These are phyloP conservation scores for Rubroboletus satanas DNA, from an alignment of 768 basidiomycete species.

Conservation along the genomic window DNA sequence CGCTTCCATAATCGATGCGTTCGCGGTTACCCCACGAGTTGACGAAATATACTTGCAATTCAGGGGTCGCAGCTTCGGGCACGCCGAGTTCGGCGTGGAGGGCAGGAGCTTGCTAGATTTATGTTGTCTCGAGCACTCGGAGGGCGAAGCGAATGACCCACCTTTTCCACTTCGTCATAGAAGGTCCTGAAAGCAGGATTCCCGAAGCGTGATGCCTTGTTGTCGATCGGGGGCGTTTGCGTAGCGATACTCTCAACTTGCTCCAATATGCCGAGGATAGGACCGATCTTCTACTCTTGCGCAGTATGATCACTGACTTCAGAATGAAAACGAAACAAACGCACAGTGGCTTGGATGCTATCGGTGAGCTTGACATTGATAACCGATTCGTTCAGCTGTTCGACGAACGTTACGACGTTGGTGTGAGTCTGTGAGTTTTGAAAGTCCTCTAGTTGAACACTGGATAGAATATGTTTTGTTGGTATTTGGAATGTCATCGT, in stretches of 20 bases:
- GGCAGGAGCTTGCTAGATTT: slow-evolving; percentile 43
- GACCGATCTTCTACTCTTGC: slow-evolving; percentile 52
- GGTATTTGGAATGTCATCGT: slow-evolving; percentile 47
- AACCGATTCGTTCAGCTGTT: slow-evolving; percentile 70
- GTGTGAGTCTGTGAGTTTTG: slow-evolving; percentile 68
- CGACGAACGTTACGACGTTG: slow-evolving; percentile 66
- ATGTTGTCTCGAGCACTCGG: background rate
- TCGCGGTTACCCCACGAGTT: slow-evolving; percentile 91
- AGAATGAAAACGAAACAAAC: slow-evolving; percentile 24
- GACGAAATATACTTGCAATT: slow-evolving; percentile 75
- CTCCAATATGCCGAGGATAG: slow-evolving; percentile 62
- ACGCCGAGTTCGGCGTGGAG: slow-evolving; percentile 64
- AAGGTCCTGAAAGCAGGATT: slow-evolving; percentile 95
- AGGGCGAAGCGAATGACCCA: slow-evolving; percentile 26
- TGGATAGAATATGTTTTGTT: slow-evolving; percentile 70
- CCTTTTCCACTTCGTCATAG: slow-evolving; percentile 77
- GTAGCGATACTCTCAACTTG: slow-evolving; percentile 61
- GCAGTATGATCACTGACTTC: background rate
- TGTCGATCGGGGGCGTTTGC: slow-evolving; percentile 82
- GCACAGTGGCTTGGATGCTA: slow-evolving; percentile 57
- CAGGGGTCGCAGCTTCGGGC: slow-evolving; percentile 53
- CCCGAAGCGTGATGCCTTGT: slow-evolving; percentile 88
- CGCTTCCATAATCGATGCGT: slow-evolving; percentile 98
- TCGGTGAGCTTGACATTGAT: slow-evolving; percentile 75
- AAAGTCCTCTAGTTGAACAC: slow-evolving; percentile 78